phyloP scores from a whole-genome alignment of 2,329 filamentous ascomycete species.

The Elsinoe perseae region DNA sequence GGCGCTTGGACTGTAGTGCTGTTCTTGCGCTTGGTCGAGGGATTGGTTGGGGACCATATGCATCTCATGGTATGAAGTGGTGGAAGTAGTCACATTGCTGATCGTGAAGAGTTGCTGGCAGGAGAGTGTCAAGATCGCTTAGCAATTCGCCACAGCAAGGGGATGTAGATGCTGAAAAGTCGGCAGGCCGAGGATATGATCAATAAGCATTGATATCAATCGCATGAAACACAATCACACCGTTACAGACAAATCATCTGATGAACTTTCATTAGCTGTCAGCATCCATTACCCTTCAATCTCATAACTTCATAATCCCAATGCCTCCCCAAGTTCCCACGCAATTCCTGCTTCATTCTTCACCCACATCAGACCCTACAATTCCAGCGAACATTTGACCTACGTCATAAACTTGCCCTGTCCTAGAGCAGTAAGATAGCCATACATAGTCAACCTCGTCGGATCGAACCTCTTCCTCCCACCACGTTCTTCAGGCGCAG shows the following conservation, averaged over 20 bases:
- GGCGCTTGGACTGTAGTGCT: slow-evolving; percentile 34
- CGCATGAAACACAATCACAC: too few species aligned
- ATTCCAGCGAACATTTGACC: background rate
- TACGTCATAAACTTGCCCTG: slow-evolving; percentile 29
- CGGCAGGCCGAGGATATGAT: too few species aligned
- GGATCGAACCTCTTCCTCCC: slow-evolving; percentile 27
- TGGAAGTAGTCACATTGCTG: too few species aligned
- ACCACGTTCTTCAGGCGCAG: slow-evolving; percentile 16
- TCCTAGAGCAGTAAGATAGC: slow-evolving; percentile 32
- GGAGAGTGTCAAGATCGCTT: too few species aligned
- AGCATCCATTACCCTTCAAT: background rate
- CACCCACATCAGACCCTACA: background rate
- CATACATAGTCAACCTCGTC: slow-evolving; percentile 33
- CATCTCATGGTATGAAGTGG: too few species aligned
- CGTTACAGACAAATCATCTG: too few species aligned
- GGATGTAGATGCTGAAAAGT: too few species aligned
- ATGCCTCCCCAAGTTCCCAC: background rate
- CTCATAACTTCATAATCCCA: background rate
- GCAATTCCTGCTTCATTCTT: background rate
- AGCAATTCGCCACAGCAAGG: too few species aligned
- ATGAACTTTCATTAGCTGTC: too few species aligned
- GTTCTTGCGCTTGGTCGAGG: background rate
- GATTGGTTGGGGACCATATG: too few species aligned
- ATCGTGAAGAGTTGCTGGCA: too few species aligned
- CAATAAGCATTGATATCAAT: too few species aligned